Evolutionary conservation across 2,329 filamentous ascomycete species (phyloP), one percentile per base, ranked within the genome.

Genomic region (Blastomyces parvus): DNA sequence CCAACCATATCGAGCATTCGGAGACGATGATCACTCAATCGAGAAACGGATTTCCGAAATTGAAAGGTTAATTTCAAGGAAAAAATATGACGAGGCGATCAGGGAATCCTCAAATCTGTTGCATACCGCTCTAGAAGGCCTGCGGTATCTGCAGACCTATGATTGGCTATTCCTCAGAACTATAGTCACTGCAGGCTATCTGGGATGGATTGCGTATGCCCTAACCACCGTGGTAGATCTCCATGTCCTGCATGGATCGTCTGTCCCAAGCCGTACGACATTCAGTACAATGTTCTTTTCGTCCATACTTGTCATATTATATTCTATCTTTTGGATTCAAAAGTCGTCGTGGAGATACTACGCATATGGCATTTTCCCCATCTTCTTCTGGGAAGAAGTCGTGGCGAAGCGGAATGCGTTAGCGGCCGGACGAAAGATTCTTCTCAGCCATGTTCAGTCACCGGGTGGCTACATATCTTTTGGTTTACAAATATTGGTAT

Each of bases 361-460:
- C 71, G 84, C 86, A 1, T 99, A 99, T 73, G 89, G 88, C 0
- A 84, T 95, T 69, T 99, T 99, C 74, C 94, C 94, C 0, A 86
- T 96, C 2, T 84, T 90, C 63, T 97, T 99, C 78, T 99, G 94
- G 94, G 93, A 97, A 75, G 92, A 97, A 71, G 90, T 97, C 0
- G 93, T 88, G 74, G 89, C 90, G 2, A 85, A 89, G 36, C 84
- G 91, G 63, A 81, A 82, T 56, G 89, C 89, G 52, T 75, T 97
- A 14, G 71, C 78, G 6, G 82, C 86, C 66, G 92, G 91, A 2
- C 81, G 83, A 60, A 82, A 82, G 66, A 81, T 84, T 59, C 78
- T 97, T 9, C 86, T 96, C 67, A 82, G 84, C 0, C 83, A 92
- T 67, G 78, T 92, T 52, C 80, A 83, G 62, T 86, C 87, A 0